These are phyloP conservation scores for Xanthoparmelia taractica DNA, from an alignment of 495 filamentous ascomycete species.

Conservation along the genomic window DNA sequence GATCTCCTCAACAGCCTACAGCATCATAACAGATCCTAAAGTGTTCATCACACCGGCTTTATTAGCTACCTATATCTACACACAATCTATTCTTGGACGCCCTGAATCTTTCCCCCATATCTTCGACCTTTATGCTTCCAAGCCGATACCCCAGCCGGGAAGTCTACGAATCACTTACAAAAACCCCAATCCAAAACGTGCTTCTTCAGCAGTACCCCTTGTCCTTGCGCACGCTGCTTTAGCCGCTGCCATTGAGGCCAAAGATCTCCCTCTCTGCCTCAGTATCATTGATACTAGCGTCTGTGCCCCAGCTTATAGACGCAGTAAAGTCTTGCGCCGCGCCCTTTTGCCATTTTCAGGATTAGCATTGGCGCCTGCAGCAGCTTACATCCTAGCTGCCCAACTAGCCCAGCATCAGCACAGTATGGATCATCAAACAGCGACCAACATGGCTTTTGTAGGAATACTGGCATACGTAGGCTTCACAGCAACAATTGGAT, in stretches of 20 bases:
- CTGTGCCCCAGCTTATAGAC: conserved; percentile 60
- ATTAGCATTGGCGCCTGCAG: conserved; percentile 55
- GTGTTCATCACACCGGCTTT: conserved; percentile 73
- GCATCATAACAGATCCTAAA: conserved; percentile 61
- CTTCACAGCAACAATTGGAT: conserved; percentile 67
- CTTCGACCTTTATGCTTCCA: conserved; percentile 76
- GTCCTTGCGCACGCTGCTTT: conserved; percentile 62
- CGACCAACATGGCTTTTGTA: conserved; percentile 69
- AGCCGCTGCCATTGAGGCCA: conserved; percentile 63
- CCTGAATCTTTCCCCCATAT: conserved; percentile 68
- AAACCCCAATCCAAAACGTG: conserved; percentile 55
- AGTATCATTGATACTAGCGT: conserved; percentile 75
- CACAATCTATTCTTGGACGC: conserved; percentile 61
- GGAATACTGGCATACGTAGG: conserved; percentile 75
- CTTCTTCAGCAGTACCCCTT: conserved; percentile 62
- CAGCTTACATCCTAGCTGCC: conserved; percentile 57
- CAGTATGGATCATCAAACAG: conserved; percentile 59
- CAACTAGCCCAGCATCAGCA: conserved; percentile 54
- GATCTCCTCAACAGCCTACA: conserved; percentile 50
- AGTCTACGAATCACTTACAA: conserved; percentile 52
- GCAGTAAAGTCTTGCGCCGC: conserved; percentile 53
- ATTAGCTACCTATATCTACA: conserved; percentile 60
- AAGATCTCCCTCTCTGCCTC: conserved; percentile 66
- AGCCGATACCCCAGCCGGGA: conserved; percentile 60
- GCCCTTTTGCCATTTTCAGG: conserved; percentile 45